Evolutionary conservation across 2,329 filamentous ascomycete species (phyloP).

Genomic region (Phyllosticta paracitricarpa): DNA sequence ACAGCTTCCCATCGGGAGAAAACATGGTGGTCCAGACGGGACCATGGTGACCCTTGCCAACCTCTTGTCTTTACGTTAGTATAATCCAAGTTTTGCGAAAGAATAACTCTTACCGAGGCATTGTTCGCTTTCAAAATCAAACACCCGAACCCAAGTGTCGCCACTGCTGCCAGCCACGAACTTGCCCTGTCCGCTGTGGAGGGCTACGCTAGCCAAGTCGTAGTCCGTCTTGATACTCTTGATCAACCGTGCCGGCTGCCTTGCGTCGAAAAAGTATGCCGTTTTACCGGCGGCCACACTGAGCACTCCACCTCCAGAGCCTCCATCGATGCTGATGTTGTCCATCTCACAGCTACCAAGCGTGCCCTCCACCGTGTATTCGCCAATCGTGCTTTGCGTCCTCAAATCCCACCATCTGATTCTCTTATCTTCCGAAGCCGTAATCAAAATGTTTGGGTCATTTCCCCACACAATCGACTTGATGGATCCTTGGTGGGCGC

Average conservation of each 20-base stretch:
- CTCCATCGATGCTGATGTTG: conserved; percentile 56
- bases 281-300: conserved; percentile 91
- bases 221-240: conserved; percentile 74
- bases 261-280: conserved; percentile 82
- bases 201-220: conserved; percentile 80
- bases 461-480: conserved; percentile 94
- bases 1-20: conserved; percentile 89
- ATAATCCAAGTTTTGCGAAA: background rate
- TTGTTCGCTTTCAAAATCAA: conserved; percentile 72
- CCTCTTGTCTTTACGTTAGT: conserved; percentile 47
- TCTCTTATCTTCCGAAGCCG: conserved; percentile 80
- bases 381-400: conserved; percentile 61
- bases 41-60: conserved; percentile 93
- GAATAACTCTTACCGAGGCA: conserved; percentile 54
- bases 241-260: conserved; percentile 56
- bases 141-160: conserved; percentile 94
- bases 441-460: conserved; percentile 80
- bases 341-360: conserved; percentile 85
- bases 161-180: conserved; percentile 84
- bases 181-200: conserved; percentile 71
- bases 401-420: conserved; percentile 92
- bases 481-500: conserved; percentile 77
- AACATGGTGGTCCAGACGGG: conserved; percentile 95
- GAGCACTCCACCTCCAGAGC: conserved; percentile 60
- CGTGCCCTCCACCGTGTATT: conserved; percentile 69